These are phyloP conservation scores for Neonectria coccinea DNA, from an alignment of 2,329 filamentous ascomycete genomes.

Conservation along the genomic window DNA sequence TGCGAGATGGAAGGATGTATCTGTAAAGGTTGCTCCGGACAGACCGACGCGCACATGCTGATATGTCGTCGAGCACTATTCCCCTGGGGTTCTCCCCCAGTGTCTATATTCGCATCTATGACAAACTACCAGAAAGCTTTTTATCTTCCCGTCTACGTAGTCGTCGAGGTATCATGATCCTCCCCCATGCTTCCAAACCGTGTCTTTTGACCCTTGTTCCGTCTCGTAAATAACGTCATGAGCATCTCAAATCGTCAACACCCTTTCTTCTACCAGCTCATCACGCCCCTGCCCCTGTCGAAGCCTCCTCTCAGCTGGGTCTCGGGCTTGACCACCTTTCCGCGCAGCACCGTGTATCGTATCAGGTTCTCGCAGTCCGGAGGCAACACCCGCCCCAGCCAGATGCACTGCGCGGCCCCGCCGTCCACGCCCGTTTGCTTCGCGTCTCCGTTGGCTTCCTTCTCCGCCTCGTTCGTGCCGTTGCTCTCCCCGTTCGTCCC, in stretches of 20 bases:
- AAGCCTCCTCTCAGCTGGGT: conserved; percentile 90
- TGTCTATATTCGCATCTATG: conserved; percentile 16
- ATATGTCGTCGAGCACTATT: not conserved
- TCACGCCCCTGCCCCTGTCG: conserved; percentile 80
- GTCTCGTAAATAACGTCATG: not conserved
- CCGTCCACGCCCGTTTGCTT: conserved; percentile 50
- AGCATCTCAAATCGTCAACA: conserved; percentile 10
- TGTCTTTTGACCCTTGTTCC: not conserved
- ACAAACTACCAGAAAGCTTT: not conserved
- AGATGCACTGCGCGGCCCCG: conserved; percentile 89
- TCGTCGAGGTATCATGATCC: conserved; percentile 14
- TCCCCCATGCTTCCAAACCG: not conserved
- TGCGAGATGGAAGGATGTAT: not conserved
- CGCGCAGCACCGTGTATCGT: conserved; percentile 88
- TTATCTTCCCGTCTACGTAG: conserved; percentile 2
- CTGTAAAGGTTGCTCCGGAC: not conserved
- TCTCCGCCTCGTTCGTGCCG: conserved; percentile 43
- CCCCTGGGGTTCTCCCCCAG: not conserved
- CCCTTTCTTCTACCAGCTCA: conserved; percentile 79
- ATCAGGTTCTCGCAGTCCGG: conserved; percentile 96
- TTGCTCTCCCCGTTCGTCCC: conserved; percentile 25
- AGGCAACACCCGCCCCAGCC: conserved; percentile 85
- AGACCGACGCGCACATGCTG: not conserved
- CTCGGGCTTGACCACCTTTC: conserved; percentile 92
- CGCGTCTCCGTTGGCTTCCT: conserved; percentile 43